phyloP scores from a whole-genome alignment of 73 alveolate genomes.

The Loxodes magnus region DNA sequence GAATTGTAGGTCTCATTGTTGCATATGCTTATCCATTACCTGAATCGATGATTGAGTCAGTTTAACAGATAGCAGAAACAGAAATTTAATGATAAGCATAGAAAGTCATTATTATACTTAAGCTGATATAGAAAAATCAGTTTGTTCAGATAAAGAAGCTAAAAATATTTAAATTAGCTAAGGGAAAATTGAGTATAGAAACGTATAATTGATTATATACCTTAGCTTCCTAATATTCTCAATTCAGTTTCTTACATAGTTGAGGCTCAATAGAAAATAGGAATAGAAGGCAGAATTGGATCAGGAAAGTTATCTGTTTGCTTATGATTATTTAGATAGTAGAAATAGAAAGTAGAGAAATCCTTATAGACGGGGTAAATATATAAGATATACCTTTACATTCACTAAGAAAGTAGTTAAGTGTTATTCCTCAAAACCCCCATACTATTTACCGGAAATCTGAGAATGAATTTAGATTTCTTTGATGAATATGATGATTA shows the following conservation, averaged over 20 bases:
- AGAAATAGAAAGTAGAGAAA: constrained; percentile 24
- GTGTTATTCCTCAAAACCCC: constrained; percentile 68
- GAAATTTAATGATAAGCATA: too few relatives aligned
- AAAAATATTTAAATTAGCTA: background rate
- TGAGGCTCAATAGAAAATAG: constrained; percentile 66
- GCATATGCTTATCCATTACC: constrained; percentile 3
- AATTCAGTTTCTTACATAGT: constrained; percentile 52
- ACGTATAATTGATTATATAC: constrained; percentile 68
- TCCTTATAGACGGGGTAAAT: constrained; percentile 43
- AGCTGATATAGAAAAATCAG: too few relatives aligned
- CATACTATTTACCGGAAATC: constrained; percentile 47
- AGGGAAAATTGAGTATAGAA: constrained; percentile 32
- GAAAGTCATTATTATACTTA: too few relatives aligned
- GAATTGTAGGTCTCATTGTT: constrained; percentile 1
- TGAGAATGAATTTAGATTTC: constrained; percentile 71
- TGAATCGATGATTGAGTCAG: too few relatives aligned
- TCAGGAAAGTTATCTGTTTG: constrained; percentile 90
- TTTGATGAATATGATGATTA: constrained; percentile 29
- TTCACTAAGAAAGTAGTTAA: constrained; percentile 35
- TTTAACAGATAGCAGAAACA: too few relatives aligned
- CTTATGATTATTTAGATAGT: constrained; percentile 22
- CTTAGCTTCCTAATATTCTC: constrained; percentile 49
- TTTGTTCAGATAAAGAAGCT: too few relatives aligned
- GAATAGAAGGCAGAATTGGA: constrained; percentile 94
- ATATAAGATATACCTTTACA: constrained; percentile 43